Conservation (phyloP, 1,139 yeast genomes). For the Debaryomycetaceae sp. region DNA sequence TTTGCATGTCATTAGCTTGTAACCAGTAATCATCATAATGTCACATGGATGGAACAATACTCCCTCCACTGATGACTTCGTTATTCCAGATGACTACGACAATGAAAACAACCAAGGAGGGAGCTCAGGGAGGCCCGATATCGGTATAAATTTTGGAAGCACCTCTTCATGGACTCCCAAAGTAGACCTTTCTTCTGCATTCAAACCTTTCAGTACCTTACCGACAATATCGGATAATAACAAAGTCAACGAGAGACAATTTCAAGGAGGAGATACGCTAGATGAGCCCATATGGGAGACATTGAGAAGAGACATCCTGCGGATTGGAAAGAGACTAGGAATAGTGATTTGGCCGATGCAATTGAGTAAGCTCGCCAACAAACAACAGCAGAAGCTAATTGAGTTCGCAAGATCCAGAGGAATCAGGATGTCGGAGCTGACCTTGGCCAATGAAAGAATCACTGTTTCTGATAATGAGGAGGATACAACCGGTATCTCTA, state of each 20-base stretch:
- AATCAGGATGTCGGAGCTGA: constrained; percentile 39
- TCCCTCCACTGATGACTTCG: constrained; percentile 21
- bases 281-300: constrained; percentile 80
- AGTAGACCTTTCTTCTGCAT: constrained; percentile 39
- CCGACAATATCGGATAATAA: constrained; percentile 41
- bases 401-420: constrained; percentile 46
- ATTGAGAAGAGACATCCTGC: constrained; percentile 60
- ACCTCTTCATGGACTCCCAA: constrained; percentile 26
- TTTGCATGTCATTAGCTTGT: not conserved
- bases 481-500: constrained; percentile 11
- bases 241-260: constrained; percentile 65
- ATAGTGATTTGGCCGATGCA: constrained; percentile 74
- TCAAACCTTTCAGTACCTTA: constrained; percentile 32
- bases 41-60: constrained; percentile 11
- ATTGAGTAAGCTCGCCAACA: constrained; percentile 38
- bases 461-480: constrained; percentile 25
- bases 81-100: constrained; percentile 24
- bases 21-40: constrained; percentile 3
- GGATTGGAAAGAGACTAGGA: constrained; percentile 61
- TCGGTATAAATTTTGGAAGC: constrained; percentile 3
- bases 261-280: constrained; percentile 78
- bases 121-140: not conserved
- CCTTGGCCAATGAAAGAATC: constrained; percentile 26
- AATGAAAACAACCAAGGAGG: not conserved
- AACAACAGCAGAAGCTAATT: constrained; percentile 42